A percentile compares a stretch with the other conserved stretches of the same genome.
Conservation (phyloP, 352 stramenopile genomes). For the Phytophthora litchii region DNA sequence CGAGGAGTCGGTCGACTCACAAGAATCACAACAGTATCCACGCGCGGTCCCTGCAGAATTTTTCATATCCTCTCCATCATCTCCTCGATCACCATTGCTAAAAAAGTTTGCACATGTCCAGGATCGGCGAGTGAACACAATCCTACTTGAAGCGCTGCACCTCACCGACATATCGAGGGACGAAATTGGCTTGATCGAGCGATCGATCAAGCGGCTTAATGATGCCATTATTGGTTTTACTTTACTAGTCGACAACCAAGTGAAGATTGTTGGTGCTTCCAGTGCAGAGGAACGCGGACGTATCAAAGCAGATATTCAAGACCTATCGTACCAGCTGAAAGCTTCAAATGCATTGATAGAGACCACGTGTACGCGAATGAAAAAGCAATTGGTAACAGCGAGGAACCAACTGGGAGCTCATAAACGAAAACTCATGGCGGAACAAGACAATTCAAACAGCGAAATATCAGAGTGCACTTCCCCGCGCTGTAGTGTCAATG, state of each 20-base stretch:
- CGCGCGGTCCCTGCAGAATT: slow-evolving; percentile 12
- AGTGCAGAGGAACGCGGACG: slow-evolving; percentile 51
- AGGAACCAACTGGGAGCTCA: slow-evolving; percentile 64
- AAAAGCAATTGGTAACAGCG: slow-evolving; percentile 48
- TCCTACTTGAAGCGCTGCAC: slow-evolving; percentile 66
- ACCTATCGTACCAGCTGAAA: slow-evolving; percentile 62
- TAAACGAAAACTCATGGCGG: slow-evolving; percentile 41
- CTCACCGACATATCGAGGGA: slow-evolving; percentile 67
- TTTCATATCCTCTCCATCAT: slow-evolving; percentile 12
- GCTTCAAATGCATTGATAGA: slow-evolving; percentile 60
- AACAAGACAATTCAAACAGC: slow-evolving; percentile 34
- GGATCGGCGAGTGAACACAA: slow-evolving; percentile 59
- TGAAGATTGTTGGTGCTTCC: slow-evolving; percentile 60
- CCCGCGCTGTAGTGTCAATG: slow-evolving; percentile 25
- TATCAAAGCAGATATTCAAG: slow-evolving; percentile 66
- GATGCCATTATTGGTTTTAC: slow-evolving; percentile 70
- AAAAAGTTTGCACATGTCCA: slow-evolving; percentile 68
- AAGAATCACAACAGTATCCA: slow-evolving; percentile 9
- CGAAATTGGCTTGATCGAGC: slow-evolving; percentile 63
- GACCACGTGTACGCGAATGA: slow-evolving; percentile 63
- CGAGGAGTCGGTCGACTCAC: slow-evolving; percentile 10
- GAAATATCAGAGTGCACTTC: slow-evolving; percentile 28
- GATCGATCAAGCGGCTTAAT: slow-evolving; percentile 58
- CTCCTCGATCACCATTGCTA: slow-evolving; percentile 48
- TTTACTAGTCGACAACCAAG: slow-evolving; percentile 79